Percentiles rank a stretch among this genome's conserved stretches.
Conservation (phyloP, 2,329 filamentous ascomycete species). For the Epicoccum sorghinum region DNA sequence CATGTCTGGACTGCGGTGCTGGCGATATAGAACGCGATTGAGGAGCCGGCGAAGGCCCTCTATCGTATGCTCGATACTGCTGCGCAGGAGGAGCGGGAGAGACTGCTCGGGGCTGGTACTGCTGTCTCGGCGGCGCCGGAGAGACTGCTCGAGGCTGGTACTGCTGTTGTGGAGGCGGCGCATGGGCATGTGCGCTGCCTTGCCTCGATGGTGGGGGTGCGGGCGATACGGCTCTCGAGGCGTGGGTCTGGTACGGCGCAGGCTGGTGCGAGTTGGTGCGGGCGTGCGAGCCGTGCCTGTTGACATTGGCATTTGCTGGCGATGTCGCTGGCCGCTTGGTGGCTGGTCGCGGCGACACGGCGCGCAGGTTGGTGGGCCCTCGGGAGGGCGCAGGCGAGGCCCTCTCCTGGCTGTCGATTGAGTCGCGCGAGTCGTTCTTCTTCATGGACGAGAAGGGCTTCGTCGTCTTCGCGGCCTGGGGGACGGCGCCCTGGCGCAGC, state of each 20-base stretch:
- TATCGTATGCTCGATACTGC: constrained; percentile 30
- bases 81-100: constrained; percentile 34
- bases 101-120: constrained; percentile 28
- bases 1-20: constrained; percentile 27
- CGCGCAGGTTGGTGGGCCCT: constrained; percentile 39
- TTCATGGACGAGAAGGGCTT: constrained; percentile 60
- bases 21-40: constrained; percentile 25
- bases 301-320: constrained; percentile 46
- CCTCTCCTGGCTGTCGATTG: constrained; percentile 41
- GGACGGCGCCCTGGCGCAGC: constrained; percentile 37
- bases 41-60: constrained; percentile 22
- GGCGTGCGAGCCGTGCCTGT: constrained; percentile 29
- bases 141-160: constrained; percentile 28
- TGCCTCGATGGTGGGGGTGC: constrained; percentile 32
- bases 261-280: constrained; percentile 37
- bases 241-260: constrained; percentile 24
- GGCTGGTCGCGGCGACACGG: constrained; percentile 50
- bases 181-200: constrained; percentile 12
- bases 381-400: constrained; percentile 29
- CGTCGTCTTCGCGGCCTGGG: constrained; percentile 48
- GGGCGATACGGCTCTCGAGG: constrained; percentile 30
- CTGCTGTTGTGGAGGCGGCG: constrained; percentile 20
- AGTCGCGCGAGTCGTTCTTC: constrained; percentile 52
- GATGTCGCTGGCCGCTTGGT: constrained; percentile 44
- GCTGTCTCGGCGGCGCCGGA: constrained; percentile 29